Base-by-base conservation (phyloP, 345 rosid genomes). In the Citrus australasica region DNA sequence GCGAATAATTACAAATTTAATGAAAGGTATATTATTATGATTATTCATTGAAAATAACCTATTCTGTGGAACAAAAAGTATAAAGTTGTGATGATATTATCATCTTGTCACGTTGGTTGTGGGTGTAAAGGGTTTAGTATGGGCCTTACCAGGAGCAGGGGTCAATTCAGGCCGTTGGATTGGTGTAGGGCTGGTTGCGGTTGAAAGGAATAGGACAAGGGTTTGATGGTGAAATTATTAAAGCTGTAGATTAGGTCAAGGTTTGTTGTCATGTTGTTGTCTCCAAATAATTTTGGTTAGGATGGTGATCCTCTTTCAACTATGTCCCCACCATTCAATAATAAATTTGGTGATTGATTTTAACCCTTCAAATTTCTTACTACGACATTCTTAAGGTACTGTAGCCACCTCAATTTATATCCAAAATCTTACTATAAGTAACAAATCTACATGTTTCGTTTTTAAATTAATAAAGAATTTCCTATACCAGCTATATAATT, bases 131-230 rank as follows among this genome's bases (percentile, higher is more conserved):
- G 13, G 37, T 11, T 21, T 9, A 51, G 38, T 22, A 63, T 30
- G 6, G 65, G 79, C n/a, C 67, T 68, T 64, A 59, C 27, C 61
- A 17, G 14, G 42, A 62, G 59, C 61, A 17, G 13, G 56, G 67
- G 58, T 76, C 65, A 73, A 77, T 60, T 37, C 28, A 42, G 63
- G 60, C 76, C 81, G 68, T 65, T 66, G 2, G 79, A 59, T 76
- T 71, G 77, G 76, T 11, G 55, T 14, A 17, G 13, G 7, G 17
- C 30, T 10, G 21, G 58, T 53, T 68, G 17, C 73, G 51, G 1
- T 46, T 67, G 63, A 66, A 65, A 40, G n/a, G 24, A 28, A 11
- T 38, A 78, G 61, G 32, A 32, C 25, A 25, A 16, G 25, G 86
- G 63, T 73, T 76, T 76, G 81, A 73, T 55, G 22, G 38, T 27